Evolutionary conservation across 768 basidiomycete genomes (phyloP), one percentile per base, ranked within the genome.

Genomic region (Tremella yokohamensis): DNA sequence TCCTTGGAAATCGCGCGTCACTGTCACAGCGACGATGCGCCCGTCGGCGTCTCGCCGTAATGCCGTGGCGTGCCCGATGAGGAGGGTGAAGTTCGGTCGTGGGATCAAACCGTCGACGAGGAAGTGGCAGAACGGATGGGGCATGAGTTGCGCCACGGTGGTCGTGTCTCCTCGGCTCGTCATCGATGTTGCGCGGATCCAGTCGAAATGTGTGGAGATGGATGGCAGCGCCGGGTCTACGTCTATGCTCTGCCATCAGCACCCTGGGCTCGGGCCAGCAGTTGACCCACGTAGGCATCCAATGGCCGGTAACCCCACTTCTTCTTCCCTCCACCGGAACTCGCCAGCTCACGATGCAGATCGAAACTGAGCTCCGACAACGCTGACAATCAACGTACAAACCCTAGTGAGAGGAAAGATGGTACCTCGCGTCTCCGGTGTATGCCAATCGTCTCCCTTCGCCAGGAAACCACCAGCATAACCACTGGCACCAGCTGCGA

Each of bases 281-380:
- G 48, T 4, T 44, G 4, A 12, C 58, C 50, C 50, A 66, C 63
- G n/a, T 57, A 49, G 9, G 63, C 59, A 24, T 79, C 77, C 45
- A 89, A 83, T 67, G 81, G 83, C 47, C 89, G 79, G 83, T 87
- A 90, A 0, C 88, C 88, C 88, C 88, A 90, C 20, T 83, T 77
- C 25, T 82, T 80, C 25, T 79, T 73, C 3, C 89, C 89, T 60
- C 80, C 80, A 72, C 87, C 84, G 64, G 84, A 79, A 49, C 81
- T 71, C 3, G 89, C 87, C 8, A 92, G 82, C 39, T 80, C 81
- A 56, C 84, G 81, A 72, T 91, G 89, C 70, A 90, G 85, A 13
- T 79, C 68, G 74, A 85, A 88, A 24, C 87, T 87, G 2, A 88
- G 77, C 57, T 81, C 73, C 8, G 85, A 84, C 26, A 90, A 79